These are phyloP conservation scores for Suillus placidus DNA, from an alignment of 768 basidiomycete species.

Conservation along the genomic window DNA sequence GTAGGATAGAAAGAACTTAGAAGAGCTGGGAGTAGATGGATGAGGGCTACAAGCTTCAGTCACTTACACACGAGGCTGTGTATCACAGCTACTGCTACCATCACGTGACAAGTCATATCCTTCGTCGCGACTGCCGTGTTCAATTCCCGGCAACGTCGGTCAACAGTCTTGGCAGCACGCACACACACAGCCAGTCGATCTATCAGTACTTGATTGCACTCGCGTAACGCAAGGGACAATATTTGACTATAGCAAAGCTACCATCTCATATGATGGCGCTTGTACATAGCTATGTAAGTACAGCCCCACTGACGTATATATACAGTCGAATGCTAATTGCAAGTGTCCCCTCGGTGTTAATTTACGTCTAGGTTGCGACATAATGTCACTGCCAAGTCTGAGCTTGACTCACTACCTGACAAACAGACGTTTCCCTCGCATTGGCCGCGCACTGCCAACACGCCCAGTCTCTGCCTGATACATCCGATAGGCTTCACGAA, in stretches of 20 bases:
- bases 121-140: slow-evolving; percentile 2
- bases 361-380: background rate
- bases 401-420: slow-evolving; percentile 30
- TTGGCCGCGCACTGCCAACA: slow-evolving; percentile 75
- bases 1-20: background rate
- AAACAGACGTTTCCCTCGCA: slow-evolving; percentile 74
- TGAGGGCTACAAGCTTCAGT: slow-evolving; percentile 9
- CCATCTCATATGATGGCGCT: background rate
- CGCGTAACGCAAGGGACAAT: background rate
- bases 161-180: background rate
- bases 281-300: too few relatives aligned
- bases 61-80: slow-evolving; percentile 15
- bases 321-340: background rate
- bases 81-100: slow-evolving; percentile 6
- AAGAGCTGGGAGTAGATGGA: slow-evolving; percentile 1
- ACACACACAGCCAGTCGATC: background rate
- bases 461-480: slow-evolving; percentile 83
- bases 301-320: background rate
- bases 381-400: background rate
- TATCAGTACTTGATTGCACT: background rate
- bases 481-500: slow-evolving; percentile 84
- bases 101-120: slow-evolving; percentile 11
- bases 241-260: background rate
- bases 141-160: slow-evolving; percentile 3
- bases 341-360: background rate